Base-by-base conservation (phyloP, 1,139 yeast genomes). In the Debaryomyces psychrophilus region DNA sequence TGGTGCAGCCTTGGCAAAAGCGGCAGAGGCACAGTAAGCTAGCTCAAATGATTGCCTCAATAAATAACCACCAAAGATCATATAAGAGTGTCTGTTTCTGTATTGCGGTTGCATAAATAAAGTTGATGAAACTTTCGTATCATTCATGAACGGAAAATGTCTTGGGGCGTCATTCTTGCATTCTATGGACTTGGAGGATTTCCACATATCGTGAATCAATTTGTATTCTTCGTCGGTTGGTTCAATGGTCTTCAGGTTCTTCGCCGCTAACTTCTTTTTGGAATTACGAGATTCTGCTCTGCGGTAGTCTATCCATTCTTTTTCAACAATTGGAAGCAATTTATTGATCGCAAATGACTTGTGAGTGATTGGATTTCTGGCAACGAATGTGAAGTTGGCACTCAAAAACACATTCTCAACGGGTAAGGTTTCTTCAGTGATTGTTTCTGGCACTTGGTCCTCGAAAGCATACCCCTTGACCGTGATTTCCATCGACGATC, bases 81-180 rank as follows among this genome's bases (percentile, higher is more conserved):
- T 90, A 67, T 87, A 88, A 8, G 95, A 87, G 62, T 90, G 97
- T 63, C 96, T 81, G 71, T 90, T 90, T 67, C 97, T 81, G 69
- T 90, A 90, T 69, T 90, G 97, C 2, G 97, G 97, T 69, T 90
- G 97, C 95, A 90, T 92, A 67, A 90, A 84, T 56, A 85, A 76
- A 5, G 97, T 88, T 7, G 95, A 87, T 45, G 78, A 73, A 47
- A 87, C 77, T 41, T 68, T 68, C 1, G 97, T 85, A 52, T 88
- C 85, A 48, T 80, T 77, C 95, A 89, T 88, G 58, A 79, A 81
- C 40, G 77, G 68, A 42, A 84, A 64, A 54, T 79, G 76, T 44
- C 69, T 62, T 22, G 83, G 82, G 22, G 55, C 55, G 28, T 63
- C 57, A 22, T 57, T 51, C 2, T 62, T 51, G 6, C 54, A 45